Evolutionary conservation across 2,329 filamentous ascomycete species (phyloP).

Genomic region (Magnaporthiopsis incrustans): DNA sequence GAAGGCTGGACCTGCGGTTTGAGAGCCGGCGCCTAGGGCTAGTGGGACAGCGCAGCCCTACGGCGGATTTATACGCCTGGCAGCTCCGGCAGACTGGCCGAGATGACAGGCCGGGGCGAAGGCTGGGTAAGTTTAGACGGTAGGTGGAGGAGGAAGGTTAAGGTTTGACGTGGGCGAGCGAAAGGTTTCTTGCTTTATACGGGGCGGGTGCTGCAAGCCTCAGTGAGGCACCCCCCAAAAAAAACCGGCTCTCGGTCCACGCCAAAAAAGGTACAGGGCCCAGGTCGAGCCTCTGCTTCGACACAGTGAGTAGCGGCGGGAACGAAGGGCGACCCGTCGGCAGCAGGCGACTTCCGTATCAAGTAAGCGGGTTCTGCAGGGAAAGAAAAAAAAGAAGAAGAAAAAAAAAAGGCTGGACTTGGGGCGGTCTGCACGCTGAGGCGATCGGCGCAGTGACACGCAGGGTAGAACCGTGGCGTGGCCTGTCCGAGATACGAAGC

Average conservation of each 20-base stretch:
- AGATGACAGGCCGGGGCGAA: not conserved
- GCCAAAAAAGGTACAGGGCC: not conserved
- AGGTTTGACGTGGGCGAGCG: not conserved
- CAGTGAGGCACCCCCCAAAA: not conserved
- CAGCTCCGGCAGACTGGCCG: not conserved
- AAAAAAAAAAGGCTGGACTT: not conserved
- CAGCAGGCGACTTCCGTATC: not conserved
- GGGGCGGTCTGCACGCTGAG: not conserved
- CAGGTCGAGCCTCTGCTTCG: not conserved
- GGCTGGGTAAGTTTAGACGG: not conserved
- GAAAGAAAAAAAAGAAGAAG: too few relatives aligned
- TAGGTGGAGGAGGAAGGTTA: not conserved
- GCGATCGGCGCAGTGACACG: not conserved
- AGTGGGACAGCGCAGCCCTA: not conserved
- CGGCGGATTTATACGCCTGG: not conserved
- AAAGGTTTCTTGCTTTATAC: not conserved
- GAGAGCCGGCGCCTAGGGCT: not conserved
- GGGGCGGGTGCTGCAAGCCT: not conserved
- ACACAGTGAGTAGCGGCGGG: not conserved
- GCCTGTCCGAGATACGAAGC: not conserved
- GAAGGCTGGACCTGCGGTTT: not conserved
- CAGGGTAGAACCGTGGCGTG: not conserved
- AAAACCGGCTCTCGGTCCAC: not conserved
- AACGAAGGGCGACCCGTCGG: not conserved
- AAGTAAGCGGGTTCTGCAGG: not conserved